These are phyloP conservation scores for Herpetospermum pedunculosum DNA, from an alignment of 306 rosid species.

Conservation along the genomic window DNA sequence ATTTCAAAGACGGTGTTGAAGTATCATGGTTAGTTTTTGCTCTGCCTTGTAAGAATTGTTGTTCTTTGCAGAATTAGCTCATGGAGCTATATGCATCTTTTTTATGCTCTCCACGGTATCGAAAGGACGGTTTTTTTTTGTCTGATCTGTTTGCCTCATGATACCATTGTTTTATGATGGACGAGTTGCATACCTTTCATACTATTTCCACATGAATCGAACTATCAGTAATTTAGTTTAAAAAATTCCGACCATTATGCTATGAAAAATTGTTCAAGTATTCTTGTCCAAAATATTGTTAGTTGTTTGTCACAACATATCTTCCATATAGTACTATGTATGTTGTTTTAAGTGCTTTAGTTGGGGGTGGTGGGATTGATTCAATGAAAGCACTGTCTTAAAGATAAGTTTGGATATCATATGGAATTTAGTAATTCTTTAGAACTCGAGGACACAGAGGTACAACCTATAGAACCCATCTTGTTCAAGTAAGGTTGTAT, in stretches of 20 bases:
- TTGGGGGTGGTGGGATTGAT: background rate
- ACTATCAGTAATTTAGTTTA: background rate
- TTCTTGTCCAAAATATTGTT: background rate
- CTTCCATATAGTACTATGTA: background rate
- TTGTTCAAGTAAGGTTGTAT: too few species aligned
- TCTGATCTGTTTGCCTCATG: background rate
- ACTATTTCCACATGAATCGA: background rate
- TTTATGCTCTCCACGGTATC: background rate
- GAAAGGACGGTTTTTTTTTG: background rate
- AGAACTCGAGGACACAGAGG: too few species aligned
- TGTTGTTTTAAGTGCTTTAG: background rate
- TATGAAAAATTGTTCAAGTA: background rate
- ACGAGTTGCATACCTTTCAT: background rate
- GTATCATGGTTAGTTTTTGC: constrained; percentile 58
- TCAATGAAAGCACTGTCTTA: background rate
- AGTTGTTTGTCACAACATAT: background rate
- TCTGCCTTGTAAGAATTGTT: constrained; percentile 10
- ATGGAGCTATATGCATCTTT: background rate
- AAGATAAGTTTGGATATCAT: background rate
- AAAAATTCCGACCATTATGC: background rate
- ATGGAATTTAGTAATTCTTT: background rate
- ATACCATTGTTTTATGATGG: background rate
- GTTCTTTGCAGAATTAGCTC: background rate
- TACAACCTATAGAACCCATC: too few species aligned
- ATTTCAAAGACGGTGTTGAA: constrained; percentile 53